A percentile compares a stretch with the other conserved stretches of the same genome.
Conservation (phyloP, 768 basidiomycete species). For the Tylopilus sp. region DNA sequence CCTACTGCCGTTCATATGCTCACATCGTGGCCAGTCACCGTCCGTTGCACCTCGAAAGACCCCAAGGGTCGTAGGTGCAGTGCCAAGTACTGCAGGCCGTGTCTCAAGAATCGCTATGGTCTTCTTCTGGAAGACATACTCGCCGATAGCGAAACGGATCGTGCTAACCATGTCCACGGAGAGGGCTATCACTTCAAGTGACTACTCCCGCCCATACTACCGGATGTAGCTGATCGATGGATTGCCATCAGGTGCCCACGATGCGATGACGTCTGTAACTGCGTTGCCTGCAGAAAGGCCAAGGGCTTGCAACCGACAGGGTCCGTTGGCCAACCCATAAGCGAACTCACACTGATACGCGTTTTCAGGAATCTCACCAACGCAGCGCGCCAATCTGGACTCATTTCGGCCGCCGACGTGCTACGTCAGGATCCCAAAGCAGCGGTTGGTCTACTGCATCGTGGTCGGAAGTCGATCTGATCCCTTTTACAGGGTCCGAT, state of each 20-base stretch:
- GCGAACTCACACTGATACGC: constrained; percentile 7
- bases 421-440: constrained; percentile 33
- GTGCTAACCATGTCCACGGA: constrained; percentile 26
- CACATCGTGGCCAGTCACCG: constrained; percentile 22
- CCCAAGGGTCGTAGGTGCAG: constrained; percentile 44
- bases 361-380: constrained; percentile 36
- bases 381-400: constrained; percentile 37
- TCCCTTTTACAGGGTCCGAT: constrained; percentile 23
- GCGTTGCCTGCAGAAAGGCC: constrained; percentile 59
- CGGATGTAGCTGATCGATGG: constrained; percentile 11
- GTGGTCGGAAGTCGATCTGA: constrained; percentile 6
- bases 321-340: constrained; percentile 34
- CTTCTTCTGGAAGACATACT: constrained; percentile 39
- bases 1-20: constrained; percentile 3
- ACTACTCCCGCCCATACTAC: constrained; percentile 11
- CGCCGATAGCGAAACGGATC: constrained; percentile 33
- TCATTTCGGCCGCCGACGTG: constrained; percentile 37
- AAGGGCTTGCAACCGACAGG: constrained; percentile 59
- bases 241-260: constrained; percentile 56
- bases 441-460: constrained; percentile 21
- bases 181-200: constrained; percentile 53
- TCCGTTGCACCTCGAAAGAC: constrained; percentile 38
- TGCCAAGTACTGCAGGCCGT: constrained; percentile 59
- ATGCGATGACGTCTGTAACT: constrained; percentile 67
- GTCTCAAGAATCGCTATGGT: constrained; percentile 67